Evolutionary conservation across 768 basidiomycete species (phyloP), one percentile per base, ranked within the genome.

Genomic region (Termitomyces sp.): DNA sequence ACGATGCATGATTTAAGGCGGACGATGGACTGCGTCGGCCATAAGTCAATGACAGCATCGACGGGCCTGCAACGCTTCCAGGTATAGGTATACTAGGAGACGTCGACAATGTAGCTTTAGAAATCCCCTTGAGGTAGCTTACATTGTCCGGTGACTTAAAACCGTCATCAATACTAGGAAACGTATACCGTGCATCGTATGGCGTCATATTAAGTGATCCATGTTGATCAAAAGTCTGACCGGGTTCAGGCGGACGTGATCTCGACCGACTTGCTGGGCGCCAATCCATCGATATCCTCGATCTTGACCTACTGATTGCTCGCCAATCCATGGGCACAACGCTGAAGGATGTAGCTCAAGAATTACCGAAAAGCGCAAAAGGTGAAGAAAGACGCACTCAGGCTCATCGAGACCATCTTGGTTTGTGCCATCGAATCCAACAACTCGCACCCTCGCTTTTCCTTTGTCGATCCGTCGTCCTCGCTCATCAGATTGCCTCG

Each of bases 201-300:
- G 71, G 64, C 40, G 61, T 49, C 47, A 70, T 69, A 53, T 68
- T 65, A 53, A 69, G 59, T 32, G 57, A 60, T 10, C 66, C 65
- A 56, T 73, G 75, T 41, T 81, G 82, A 56, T 85, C 82, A 65
- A 82, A 79, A 47, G 75, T 72, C 10, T 71, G 70, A 54, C 72
- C 70, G 25, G 80, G 65, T 61, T 84, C 83, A 31, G 89, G 84
- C 19, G 89, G 86, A 37, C 92, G 82, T 43, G 89, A 90, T 53
- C 88, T 83, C 31, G 90, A 91, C 54, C 89, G 85, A 71, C 84
- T 86, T 52, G 85, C 73, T 34, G 90, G 86, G 56, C 87, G 79
- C 93, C 93, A 95, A 69, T 95, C 93, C 90, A 95, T 93, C 21
- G 90, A 87, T 63, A 88, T 87, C 23, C 94, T 84, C 14, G 94